Percentiles rank a stretch among this genome's conserved stretches.
Evolutionary conservation across 1,139 yeast species (phyloP).

Genomic region (Yamadazyma diddensiae): DNA sequence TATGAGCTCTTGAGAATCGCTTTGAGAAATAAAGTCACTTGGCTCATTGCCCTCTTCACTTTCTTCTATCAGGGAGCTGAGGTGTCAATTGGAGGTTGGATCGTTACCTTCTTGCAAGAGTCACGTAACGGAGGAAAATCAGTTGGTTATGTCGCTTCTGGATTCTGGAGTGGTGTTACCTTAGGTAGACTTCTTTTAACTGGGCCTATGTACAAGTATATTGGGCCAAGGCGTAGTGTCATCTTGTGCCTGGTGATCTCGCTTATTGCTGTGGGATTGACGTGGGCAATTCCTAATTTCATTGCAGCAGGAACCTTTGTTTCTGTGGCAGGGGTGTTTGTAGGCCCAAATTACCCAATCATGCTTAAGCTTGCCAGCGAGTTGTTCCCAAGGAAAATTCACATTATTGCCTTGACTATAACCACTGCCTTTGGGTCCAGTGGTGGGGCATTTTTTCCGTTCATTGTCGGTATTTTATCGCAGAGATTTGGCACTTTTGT

Average conservation of each 20-base stretch:
- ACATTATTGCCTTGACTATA: conserved; percentile 50
- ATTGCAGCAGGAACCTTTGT: conserved; percentile 44
- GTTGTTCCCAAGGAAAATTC: conserved; percentile 52
- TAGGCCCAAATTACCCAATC: conserved; percentile 57
- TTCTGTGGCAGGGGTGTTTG: conserved; percentile 44
- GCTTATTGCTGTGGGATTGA: conserved; percentile 32
- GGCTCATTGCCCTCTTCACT: conserved; percentile 53
- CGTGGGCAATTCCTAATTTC: conserved; percentile 45
- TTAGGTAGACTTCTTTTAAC: conserved; percentile 54
- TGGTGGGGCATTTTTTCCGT: conserved; percentile 61
- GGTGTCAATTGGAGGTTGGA: conserved; percentile 70
- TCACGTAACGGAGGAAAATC: conserved; percentile 48
- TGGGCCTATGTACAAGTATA: conserved; percentile 31
- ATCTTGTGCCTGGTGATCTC: conserved; percentile 31
- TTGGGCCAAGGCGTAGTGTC: conserved; percentile 52
- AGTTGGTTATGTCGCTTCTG: conserved; percentile 66
- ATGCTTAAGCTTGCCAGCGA: conserved; percentile 46
- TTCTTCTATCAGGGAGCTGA: conserved; percentile 68
- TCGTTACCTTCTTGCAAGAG: conserved; percentile 58
- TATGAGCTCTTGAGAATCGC: conserved; percentile 23
- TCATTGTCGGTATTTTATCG: conserved; percentile 51
- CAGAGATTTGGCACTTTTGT: conserved; percentile 51
- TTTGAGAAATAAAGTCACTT: conserved; percentile 43
- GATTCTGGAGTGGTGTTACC: conserved; percentile 71
- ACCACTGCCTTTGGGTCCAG: conserved; percentile 59